Evolutionary conservation across 2,329 filamentous ascomycete species (phyloP).

Genomic region (Aureobasidium namibiae): DNA sequence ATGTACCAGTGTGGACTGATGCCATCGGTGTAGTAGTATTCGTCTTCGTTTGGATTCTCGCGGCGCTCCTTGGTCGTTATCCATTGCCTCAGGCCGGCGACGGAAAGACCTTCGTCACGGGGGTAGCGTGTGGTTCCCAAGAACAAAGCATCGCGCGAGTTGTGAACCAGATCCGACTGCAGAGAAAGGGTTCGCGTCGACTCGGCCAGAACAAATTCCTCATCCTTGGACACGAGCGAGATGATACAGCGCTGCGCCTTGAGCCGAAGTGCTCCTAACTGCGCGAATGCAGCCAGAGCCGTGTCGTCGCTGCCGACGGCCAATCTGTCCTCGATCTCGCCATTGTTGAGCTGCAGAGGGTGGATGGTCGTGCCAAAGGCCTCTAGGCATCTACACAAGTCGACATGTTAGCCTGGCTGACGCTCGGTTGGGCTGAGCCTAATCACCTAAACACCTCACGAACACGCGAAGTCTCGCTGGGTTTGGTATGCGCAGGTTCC

Average conservation of each 20-base stretch:
- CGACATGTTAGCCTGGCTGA: background rate
- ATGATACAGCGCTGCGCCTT: constrained; percentile 42
- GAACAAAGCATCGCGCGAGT: constrained; percentile 29
- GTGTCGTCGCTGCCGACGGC: constrained; percentile 28
- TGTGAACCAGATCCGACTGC: constrained; percentile 24
- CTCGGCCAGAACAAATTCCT: constrained; percentile 46
- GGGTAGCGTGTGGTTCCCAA: constrained; percentile 26
- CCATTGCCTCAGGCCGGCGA: constrained; percentile 19
- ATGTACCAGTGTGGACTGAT: constrained; percentile 19
- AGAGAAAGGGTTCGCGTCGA: constrained; percentile 40
- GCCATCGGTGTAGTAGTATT: constrained; percentile 20
- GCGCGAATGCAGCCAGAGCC: constrained; percentile 39
- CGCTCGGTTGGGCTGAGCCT: background rate
- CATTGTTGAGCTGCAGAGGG: constrained; percentile 4
- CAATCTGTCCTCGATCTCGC: constrained; percentile 4
- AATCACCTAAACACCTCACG: constrained; percentile 9
- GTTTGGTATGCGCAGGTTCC: background rate
- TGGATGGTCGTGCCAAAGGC: background rate
- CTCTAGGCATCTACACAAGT: background rate
- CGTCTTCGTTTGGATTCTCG: constrained; percentile 17
- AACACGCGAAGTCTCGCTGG: background rate
- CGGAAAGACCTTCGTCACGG: constrained; percentile 29
- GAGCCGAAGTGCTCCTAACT: constrained; percentile 43
- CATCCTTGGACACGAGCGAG: constrained; percentile 38
- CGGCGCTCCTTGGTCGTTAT: constrained; percentile 18